These are phyloP conservation scores for Conticribra weissflogii DNA, from an alignment of 108 stramenopile species.

Conservation along the genomic window DNA sequence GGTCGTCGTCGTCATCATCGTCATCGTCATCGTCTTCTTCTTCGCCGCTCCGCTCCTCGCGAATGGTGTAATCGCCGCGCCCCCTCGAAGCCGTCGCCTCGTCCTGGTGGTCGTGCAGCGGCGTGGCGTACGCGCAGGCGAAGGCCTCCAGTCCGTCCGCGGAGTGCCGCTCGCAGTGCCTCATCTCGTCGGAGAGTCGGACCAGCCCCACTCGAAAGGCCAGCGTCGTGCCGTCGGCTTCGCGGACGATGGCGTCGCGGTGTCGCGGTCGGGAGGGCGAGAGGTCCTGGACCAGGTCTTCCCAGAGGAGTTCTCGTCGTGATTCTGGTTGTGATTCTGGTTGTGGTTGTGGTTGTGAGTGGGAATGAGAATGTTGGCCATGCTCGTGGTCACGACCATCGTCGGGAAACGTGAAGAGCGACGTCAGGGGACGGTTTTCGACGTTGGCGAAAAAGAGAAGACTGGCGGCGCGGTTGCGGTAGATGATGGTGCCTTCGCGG, in stretches of 20 bases:
- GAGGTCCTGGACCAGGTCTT: too few species aligned
- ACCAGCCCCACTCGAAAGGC: conserved; percentile 15
- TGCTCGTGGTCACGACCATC: conserved; percentile 1
- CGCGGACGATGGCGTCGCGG: conserved; percentile 20
- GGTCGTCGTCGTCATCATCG: background rate
- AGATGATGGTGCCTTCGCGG: conserved; percentile 28
- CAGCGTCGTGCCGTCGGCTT: conserved; percentile 14
- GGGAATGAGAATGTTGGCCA: too few species aligned
- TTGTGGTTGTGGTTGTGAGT: too few species aligned
- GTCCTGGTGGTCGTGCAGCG: conserved; percentile 10
- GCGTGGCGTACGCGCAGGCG: conserved; percentile 29
- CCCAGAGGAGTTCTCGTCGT: too few species aligned
- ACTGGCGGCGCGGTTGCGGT: conserved; percentile 22
- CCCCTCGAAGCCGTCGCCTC: too few species aligned
- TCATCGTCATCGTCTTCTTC: conserved; percentile 13
- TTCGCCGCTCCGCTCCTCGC: too few species aligned
- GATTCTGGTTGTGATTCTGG: too few species aligned
- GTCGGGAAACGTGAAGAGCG: conserved; percentile 13
- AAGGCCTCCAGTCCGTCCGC: conserved; percentile 11
- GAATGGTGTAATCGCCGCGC: too few species aligned
- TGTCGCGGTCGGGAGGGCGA: conserved; percentile 2
- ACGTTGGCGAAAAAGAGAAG: conserved; percentile 27
- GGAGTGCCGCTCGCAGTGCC: too few species aligned
- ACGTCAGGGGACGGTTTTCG: conserved; percentile 14
- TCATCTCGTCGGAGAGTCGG: conserved; percentile 12